Evolutionary conservation across 1,284 basidiomycete species (phyloP).

Genomic region (Rhodotorula sp.): DNA sequence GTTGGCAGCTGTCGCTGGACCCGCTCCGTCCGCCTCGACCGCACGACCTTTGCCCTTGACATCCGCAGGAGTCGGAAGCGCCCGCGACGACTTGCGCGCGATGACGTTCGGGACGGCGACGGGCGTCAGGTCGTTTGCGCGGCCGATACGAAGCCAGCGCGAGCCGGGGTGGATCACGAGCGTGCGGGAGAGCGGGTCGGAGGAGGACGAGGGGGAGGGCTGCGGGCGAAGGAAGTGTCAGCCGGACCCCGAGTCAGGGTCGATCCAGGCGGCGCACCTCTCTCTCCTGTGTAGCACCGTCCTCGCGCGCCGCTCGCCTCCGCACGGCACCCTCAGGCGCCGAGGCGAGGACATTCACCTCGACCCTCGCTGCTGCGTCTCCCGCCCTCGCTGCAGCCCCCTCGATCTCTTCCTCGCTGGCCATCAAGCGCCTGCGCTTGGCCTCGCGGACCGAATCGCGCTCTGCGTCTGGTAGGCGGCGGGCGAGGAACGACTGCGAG

Average conservation of each 20-base stretch:
- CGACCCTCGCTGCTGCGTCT: not conserved
- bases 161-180: slow-evolving; percentile 95
- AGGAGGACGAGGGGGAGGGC: not conserved
- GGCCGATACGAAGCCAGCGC: slow-evolving; percentile 77
- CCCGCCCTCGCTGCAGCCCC: not conserved
- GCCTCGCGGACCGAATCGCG: slow-evolving; percentile 23
- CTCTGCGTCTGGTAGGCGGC: slow-evolving; percentile 17
- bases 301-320: slow-evolving; percentile 3
- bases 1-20: no score
- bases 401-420: slow-evolving; percentile 16
- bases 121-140: slow-evolving; percentile 82
- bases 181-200: slow-evolving; percentile 44
- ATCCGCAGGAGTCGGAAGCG: not conserved
- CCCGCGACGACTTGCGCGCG: slow-evolving; percentile 52
- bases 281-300: not conserved
- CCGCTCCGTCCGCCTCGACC: not conserved
- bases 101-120: slow-evolving; percentile 71
- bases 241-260: no score
- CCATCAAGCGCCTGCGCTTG: slow-evolving; percentile 33
- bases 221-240: not conserved
- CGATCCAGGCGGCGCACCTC: not conserved
- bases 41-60: slow-evolving; percentile 10
- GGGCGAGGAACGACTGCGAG: slow-evolving; percentile 25
- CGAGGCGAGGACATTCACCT: slow-evolving; percentile 4
- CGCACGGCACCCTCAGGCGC: not conserved